phyloP scores from a whole-genome alignment of 148 eudicot species.

The Vaccinium myrtillus region DNA sequence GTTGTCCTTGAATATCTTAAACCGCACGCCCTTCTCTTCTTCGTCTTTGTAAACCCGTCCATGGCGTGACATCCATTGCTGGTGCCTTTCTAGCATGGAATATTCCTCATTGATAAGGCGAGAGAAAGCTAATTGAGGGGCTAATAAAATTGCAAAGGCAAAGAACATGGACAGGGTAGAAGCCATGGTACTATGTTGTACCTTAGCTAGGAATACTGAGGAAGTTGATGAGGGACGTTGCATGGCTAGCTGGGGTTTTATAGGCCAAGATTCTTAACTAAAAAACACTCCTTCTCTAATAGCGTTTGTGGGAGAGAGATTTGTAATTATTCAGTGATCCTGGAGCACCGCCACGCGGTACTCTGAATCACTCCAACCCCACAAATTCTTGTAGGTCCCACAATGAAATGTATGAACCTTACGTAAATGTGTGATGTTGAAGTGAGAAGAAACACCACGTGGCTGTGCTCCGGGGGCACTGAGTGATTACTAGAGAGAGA shows the following conservation, averaged over 20 bases:
- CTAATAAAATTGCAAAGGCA: slow-evolving; percentile 14
- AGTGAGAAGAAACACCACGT: too few species aligned
- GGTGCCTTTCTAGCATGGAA: slow-evolving; percentile 44
- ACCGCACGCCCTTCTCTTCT: slow-evolving; percentile 42
- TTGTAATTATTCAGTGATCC: too few species aligned
- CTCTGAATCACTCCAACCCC: too few species aligned
- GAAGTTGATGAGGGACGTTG: neutral
- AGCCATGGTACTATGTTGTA: slow-evolving; percentile 20
- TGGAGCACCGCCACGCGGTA: too few species aligned
- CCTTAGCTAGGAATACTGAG: neutral
- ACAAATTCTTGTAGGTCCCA: too few species aligned
- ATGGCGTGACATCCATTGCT: slow-evolving; percentile 53
- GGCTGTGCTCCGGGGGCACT: too few species aligned
- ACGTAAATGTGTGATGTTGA: too few species aligned
- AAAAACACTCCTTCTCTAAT: neutral
- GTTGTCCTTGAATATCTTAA: slow-evolving; percentile 49
- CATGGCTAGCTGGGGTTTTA: slow-evolving; percentile 4
- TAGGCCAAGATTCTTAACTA: neutral
- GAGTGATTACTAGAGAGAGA: neutral
- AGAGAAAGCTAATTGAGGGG: slow-evolving; percentile 20
- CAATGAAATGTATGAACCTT: too few species aligned
- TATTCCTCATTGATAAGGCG: slow-evolving; percentile 31
- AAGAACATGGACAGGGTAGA: slow-evolving; percentile 18
- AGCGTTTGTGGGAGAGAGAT: too few species aligned
- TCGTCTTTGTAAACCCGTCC: slow-evolving; percentile 52